Evolutionary conservation across 2,329 filamentous ascomycete genomes (phyloP), one percentile per base, ranked within the genome.

Genomic region (Botrytis fabae): DNA sequence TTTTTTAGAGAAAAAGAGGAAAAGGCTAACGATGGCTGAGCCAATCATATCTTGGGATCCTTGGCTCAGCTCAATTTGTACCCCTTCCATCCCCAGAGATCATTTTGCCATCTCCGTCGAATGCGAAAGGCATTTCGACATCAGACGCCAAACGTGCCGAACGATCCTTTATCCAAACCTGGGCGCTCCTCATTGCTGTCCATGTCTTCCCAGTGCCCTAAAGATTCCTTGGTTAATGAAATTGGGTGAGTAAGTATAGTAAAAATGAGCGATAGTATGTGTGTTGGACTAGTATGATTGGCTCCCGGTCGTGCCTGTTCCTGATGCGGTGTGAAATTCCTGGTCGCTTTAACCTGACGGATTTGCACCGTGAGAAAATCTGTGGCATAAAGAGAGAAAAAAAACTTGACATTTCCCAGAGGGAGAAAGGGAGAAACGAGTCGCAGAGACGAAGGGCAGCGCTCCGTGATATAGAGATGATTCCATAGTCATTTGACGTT

Each of bases 271-370:
- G 61, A 38, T 51, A 65, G 63, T 28, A 62, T 57, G 68, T 70
- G 69, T 63, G 69, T 70, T 70, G 69, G 69, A 54, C 32, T 51
- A 63, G 42, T 62, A 16, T 70, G 57, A 70, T 70, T 70, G 69
- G 59, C 22, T 68, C 64, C 48, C 25, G 64, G 64, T 57, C 64
- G 46, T 57, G 64, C 25, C 35, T 51, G 28, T 70, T 63, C 59
- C 59, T 46, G 32, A 62, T 70, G 69, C 59, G 44, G 69, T 70
- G 69, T 64, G 60, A 62, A 63, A 70, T 44, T 46, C 25, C 35
- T 64, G 57, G 69, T 64, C 59, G 69, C 69, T 71, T 64, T 71
- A 51, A 71, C 32, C 44, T 22, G 25, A 44, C 38, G n/a, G 12
- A n/a, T 42, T 69, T 4, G 38, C 22, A 44, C 40, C 61, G 32